phyloP scores from a whole-genome alignment of 225 moss, liverwort and hornwort genomes.

The Pleurozium schreberi region DNA sequence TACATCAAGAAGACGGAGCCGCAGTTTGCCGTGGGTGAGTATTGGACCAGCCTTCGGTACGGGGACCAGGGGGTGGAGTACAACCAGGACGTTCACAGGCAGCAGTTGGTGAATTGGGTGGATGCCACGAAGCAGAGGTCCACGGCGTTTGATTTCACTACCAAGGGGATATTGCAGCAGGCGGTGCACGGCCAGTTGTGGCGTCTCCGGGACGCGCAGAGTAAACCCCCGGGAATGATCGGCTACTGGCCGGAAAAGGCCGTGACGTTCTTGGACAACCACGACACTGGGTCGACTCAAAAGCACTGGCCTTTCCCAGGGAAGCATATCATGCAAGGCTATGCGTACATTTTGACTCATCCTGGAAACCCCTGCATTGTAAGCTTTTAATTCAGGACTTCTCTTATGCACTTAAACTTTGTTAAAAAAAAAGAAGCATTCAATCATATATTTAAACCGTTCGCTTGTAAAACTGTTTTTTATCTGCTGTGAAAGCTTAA shows the following conservation, averaged over 20 bases:
- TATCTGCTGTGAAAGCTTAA: not conserved
- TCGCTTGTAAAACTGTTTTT: not conserved
- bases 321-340: slow-evolving; percentile 74
- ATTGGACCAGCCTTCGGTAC: slow-evolving; percentile 67
- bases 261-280: slow-evolving; percentile 85
- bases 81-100: slow-evolving; percentile 69
- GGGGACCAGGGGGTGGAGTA: slow-evolving; percentile 37
- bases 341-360: slow-evolving; percentile 87
- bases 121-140: slow-evolving; percentile 32
- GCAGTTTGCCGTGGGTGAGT: slow-evolving; percentile 56
- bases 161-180: slow-evolving; percentile 77
- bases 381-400: not conserved
- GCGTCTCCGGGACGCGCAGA: slow-evolving; percentile 43
- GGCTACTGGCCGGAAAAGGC: slow-evolving; percentile 71
- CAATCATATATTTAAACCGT: no score
- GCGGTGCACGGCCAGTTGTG: slow-evolving; percentile 56
- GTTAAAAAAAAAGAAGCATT: no score
- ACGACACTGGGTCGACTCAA: slow-evolving; percentile 87
- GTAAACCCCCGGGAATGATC: slow-evolving; percentile 66
- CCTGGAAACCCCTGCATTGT: slow-evolving; percentile 83
- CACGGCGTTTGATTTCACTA: slow-evolving; percentile 83
- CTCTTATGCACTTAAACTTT: not conserved
- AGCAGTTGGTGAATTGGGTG: slow-evolving; percentile 71
- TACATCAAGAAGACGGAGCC: slow-evolving; percentile 49
- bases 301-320: slow-evolving; percentile 74